These are phyloP conservation scores for Coniochaeta ligniaria DNA, from an alignment of 2,329 filamentous ascomycete genomes.

Conservation along the genomic window DNA sequence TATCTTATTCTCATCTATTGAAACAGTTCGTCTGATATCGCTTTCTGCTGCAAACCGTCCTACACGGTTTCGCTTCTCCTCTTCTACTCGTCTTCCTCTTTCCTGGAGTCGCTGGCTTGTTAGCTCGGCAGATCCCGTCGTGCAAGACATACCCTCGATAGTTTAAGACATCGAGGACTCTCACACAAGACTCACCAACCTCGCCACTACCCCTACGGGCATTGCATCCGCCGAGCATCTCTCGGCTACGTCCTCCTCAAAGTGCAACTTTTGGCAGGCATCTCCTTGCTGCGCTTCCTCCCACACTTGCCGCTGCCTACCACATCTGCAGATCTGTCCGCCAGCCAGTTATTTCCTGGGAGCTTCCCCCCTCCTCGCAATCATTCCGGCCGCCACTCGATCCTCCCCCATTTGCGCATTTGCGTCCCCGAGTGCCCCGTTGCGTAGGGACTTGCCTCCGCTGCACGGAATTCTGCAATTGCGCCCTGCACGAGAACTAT, in stretches of 20 bases:
- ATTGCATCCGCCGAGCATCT: background rate
- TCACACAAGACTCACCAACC: background rate
- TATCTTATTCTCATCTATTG: background rate
- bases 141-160: background rate
- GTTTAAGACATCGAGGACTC: background rate
- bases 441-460: conserved; percentile 5
- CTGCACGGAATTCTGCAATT: conserved; percentile 10
- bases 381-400: conserved; percentile 2
- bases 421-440: conserved; percentile 8
- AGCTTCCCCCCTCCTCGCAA: background rate
- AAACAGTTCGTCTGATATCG: conserved; percentile 6
- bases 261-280: background rate
- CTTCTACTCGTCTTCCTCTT: background rate
- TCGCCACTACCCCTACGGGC: background rate
- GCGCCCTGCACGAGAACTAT: conserved; percentile 28
- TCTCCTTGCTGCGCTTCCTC: background rate
- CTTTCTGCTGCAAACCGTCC: background rate
- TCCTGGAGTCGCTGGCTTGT: background rate
- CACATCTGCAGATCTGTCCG: background rate
- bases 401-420: background rate
- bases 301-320: background rate
- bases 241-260: background rate
- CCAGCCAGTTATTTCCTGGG: background rate
- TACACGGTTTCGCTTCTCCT: background rate
- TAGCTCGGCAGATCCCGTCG: background rate